Conservation (phyloP, 1,284 basidiomycete genomes). For the Volvariella volvacea region DNA sequence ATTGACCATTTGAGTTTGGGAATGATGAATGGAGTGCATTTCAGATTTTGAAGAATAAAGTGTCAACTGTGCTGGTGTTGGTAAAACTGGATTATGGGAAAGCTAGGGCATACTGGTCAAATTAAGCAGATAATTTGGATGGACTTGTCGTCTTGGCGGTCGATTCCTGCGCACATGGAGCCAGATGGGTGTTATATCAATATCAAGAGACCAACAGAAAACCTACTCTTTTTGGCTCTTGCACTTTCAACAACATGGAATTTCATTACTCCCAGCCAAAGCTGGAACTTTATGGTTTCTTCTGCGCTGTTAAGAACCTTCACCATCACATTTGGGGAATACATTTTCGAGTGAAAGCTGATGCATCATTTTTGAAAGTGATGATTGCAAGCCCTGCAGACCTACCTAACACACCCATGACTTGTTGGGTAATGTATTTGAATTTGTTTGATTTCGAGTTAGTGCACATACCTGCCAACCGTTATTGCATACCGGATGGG, state of each 20-base stretch:
- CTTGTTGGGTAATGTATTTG: constrained; percentile 25
- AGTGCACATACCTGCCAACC: constrained; percentile 21
- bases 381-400: constrained; percentile 25
- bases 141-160: constrained; percentile 23
- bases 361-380: constrained; percentile 25
- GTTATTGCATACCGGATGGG: constrained; percentile 21
- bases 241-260: constrained; percentile 24
- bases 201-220: constrained; percentile 12
- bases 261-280: constrained; percentile 30
- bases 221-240: constrained; percentile 22
- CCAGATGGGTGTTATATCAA: constrained; percentile 27
- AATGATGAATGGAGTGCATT: constrained; percentile 3
- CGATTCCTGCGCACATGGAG: constrained; percentile 23
- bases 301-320: constrained; percentile 22
- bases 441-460: constrained; percentile 23
- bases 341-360: constrained; percentile 25
- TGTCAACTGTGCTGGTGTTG: constrained; percentile 20
- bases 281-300: constrained; percentile 28
- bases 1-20: constrained; percentile 15
- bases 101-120: constrained; percentile 9
- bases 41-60: constrained; percentile 17
- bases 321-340: constrained; percentile 23
- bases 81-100: constrained; percentile 20
- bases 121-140: constrained; percentile 12
- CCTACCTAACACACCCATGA: constrained; percentile 26